Evolutionary conservation across 306 rosid species (phyloP).

Genomic region (apple (Malus domestica)): ASM211411v1 NC_041796.1:7410001-7410500

Average conservation of each 20-base stretch:
- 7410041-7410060: not conserved
- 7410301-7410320: constrained; percentile 25
- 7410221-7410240: constrained; percentile 33
- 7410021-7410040: not conserved
- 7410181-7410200: not conserved
- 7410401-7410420: constrained; percentile 1
- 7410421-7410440: not conserved
- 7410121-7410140: not conserved
- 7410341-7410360: not conserved
- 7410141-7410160: not conserved
- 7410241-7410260: constrained; percentile 31
- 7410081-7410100: not conserved
- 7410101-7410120: not conserved
- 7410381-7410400: too few relatives aligned
- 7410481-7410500: constrained; percentile 40
- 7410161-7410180: not conserved
- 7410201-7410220: constrained; percentile 44
- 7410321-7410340: not conserved
- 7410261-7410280: constrained; percentile 46
- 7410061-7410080: not conserved
- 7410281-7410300: constrained; percentile 24
- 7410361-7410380: not conserved
- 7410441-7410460: constrained; percentile 26
- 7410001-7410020: not conserved
- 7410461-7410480: constrained; percentile 49